A percentile compares a stretch with the other conserved stretches of the same genome.
These are phyloP conservation scores for Glarea lozoyensis DNA, from an alignment of 495 filamentous ascomycete genomes.

Conservation along the genomic window DNA sequence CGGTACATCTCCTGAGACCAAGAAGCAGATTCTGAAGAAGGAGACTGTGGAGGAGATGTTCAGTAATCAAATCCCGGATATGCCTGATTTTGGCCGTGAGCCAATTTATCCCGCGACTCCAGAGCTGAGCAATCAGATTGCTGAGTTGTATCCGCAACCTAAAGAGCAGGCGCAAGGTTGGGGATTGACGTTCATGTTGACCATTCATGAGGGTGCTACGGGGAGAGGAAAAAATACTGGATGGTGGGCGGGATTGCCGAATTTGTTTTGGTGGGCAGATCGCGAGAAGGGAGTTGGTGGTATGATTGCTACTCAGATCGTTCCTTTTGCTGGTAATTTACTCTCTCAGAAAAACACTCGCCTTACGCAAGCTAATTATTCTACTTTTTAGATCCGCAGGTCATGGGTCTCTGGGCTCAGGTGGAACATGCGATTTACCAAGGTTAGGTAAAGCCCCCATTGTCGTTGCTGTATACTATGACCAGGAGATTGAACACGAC, in stretches of 20 bases:
- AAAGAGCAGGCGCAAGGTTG: constrained; percentile 47
- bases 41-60: constrained; percentile 51
- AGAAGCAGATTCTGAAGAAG: constrained; percentile 33
- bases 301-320: constrained; percentile 46
- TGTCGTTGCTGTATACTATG: too few species aligned
- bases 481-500: too few species aligned
- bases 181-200: constrained; percentile 50
- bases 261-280: constrained; percentile 56
- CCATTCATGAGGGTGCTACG: constrained; percentile 28
- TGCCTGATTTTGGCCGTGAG: constrained; percentile 40
- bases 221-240: constrained; percentile 39
- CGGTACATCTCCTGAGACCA: constrained; percentile 40
- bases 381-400: constrained; percentile 23
- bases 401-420: constrained; percentile 29
- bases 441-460: constrained; percentile 6
- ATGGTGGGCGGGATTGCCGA: constrained; percentile 51
- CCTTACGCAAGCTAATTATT: constrained; percentile 4
- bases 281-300: constrained; percentile 49
- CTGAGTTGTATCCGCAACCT: constrained; percentile 41
- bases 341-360: not conserved
- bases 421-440: constrained; percentile 31
- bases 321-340: constrained; percentile 38
- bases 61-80: constrained; percentile 47
- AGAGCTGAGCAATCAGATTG: constrained; percentile 34
- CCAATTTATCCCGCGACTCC: constrained; percentile 39